Conservation (phyloP, 73 alveolate species). For the Effrenium voratum region DNA sequence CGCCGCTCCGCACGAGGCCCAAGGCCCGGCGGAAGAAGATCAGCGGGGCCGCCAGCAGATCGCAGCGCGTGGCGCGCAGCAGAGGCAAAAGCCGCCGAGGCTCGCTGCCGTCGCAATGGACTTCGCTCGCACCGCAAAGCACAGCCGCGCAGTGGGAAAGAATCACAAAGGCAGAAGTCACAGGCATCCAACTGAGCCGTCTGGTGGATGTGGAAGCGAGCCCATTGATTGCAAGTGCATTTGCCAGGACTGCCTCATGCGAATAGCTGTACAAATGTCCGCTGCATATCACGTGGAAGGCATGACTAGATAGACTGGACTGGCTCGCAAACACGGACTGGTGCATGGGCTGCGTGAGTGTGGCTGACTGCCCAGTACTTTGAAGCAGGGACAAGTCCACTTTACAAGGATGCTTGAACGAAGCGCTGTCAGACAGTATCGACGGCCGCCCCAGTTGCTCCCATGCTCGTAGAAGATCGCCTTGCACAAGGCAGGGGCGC, state of each 20-base stretch:
- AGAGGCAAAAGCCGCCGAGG: not conserved
- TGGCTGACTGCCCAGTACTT: not conserved
- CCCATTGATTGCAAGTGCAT: not conserved
- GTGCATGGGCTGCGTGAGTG: not conserved
- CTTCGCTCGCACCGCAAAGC: not conserved
- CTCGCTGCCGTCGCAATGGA: not conserved
- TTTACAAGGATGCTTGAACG: no score
- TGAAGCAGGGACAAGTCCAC: no score
- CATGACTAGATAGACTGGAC: not conserved
- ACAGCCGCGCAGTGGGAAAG: constrained; percentile 67
- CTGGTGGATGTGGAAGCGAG: not conserved
- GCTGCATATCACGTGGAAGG: constrained; percentile 3
- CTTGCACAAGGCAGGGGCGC: not conserved
- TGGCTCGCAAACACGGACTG: not conserved
- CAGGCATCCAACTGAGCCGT: constrained; percentile 39
- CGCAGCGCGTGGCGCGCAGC: not conserved
- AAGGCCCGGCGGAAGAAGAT: constrained; percentile 24
- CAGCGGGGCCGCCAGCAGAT: constrained; percentile 24
- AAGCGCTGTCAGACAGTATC: not conserved
- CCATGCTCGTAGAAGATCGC: not conserved
- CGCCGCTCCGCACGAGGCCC: no score
- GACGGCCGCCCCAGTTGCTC: not conserved
- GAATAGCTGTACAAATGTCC: constrained; percentile 40
- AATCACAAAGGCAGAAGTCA: not conserved
- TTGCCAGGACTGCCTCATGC: not conserved